Base-by-base conservation (phyloP, 2,329 filamentous ascomycete species). In the Pyrenochaeta sp. region DNA sequence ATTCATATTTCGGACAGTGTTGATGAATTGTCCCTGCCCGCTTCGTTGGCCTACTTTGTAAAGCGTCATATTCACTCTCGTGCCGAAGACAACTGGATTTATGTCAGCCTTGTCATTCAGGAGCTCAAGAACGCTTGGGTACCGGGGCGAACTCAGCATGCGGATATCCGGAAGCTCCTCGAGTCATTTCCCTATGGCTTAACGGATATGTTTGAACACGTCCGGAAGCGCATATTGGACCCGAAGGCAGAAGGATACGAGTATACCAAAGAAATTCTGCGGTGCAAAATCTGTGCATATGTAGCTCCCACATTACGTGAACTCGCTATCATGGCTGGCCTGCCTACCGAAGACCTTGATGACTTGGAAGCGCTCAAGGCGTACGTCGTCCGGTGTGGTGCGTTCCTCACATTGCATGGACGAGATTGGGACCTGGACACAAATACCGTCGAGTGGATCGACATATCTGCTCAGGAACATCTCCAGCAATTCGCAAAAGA, bases 221-320 rank as follows among this genome's bases (percentile, higher is more conserved):
- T 60, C 5, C 50, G 51, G 2, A 58, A 57, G 30, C 41, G 58
- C 11, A 40, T 61, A 9, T 36, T 61, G 0, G 34, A 53, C 15
- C 44, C 56, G 8, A 26, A 35, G 7, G 41, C 52, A 7, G 38
- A 58, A 15, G 51, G 53, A 7, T 35, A 59, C 11, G 57, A 61
- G 35, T 61, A 61, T 20, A 60, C 59, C 1, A 62, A 62, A 32
- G 59, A 62, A 30, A 57, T 62, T 13, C 28, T 61, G 15, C 45
- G 59, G 14, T 60, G 53, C 27, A 29, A 50, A 3, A 50, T 58
- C 18, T 28, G 51, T 17, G 51, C 54, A 6, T 46, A 50, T n/a
- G 44, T 52, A 19, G 55, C 52, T 3, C 59, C 57, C 9, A 61
- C 57, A 9, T 36, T 62, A 40, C 48, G 55, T 11, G 57, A 62